Evolutionary conservation across 2,329 filamentous ascomycete species (phyloP), one percentile per base, ranked within the genome.

Genomic region (Lachnellula occidentalis): DNA sequence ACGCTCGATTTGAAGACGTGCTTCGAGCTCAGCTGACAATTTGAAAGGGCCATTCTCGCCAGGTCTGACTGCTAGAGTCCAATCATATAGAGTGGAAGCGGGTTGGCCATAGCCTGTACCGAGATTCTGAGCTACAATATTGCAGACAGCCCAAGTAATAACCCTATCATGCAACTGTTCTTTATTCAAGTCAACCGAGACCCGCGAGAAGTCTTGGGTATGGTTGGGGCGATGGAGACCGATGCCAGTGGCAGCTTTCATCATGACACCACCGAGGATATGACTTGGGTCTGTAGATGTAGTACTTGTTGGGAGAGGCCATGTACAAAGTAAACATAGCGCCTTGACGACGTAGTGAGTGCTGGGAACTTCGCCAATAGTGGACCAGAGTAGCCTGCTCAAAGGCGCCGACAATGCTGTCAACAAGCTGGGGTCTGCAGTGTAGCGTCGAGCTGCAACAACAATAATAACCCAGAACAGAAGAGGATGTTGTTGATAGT

Each of bases 391-490:
- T 60, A 92, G 75, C 60, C 85, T 78, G 12, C 85, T 88, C 61
- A 92, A 72, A 24, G 83, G 83, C 0, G 82, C 81, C 22, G 87
- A 83, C 8, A 92, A 76, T 53, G 84, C 81, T 45, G 80, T 82
- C 51, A 92, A 77, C 34, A 92, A 76, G 4, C 47, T 48, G 22
- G 68, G 80, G 57, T 87, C 85, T 1, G 76, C 73, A 42, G 77
- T 76, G 66, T 86, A 91, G 39, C 88, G 84, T 50, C 88, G 82
- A 42, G 87, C 83, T 21, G 88, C 88, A 53, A 91, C 85, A 36
- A 87, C 81, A 45, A 92, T 76, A 56, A 92, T 86, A 47, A 87
- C 81, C 91, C 91, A 96, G 71, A 95, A 95, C 1, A 96, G 79
- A 14, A 96, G 76, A 4, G 85, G 84, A 49, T 90, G 87, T 64